phyloP scores from a whole-genome alignment of 1,284 basidiomycete genomes.

The Melampsora larici-populina region DNA sequence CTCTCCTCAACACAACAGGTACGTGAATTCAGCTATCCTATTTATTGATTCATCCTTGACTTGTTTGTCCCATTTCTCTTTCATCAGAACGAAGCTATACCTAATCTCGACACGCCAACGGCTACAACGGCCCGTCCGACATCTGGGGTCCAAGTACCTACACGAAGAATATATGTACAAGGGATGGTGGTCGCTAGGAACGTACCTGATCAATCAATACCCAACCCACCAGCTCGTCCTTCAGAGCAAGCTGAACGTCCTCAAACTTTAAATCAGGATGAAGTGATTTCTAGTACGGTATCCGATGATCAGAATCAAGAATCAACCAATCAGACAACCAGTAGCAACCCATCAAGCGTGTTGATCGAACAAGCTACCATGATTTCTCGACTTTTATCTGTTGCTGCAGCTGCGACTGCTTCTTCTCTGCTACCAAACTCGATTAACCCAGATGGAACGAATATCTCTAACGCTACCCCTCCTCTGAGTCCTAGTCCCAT shows the following conservation, averaged over 20 bases:
- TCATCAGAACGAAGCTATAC: no score
- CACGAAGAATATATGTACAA: slow-evolving; percentile 24
- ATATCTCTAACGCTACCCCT: not conserved
- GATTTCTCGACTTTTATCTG: slow-evolving; percentile 16
- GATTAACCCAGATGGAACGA: slow-evolving; percentile 15
- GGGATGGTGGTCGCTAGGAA: slow-evolving; percentile 23
- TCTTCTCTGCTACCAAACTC: slow-evolving; percentile 11
- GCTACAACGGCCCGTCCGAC: not conserved
- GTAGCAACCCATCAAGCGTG: not conserved
- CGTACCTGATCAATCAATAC: not conserved
- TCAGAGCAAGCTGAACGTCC: not conserved
- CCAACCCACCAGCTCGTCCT: not conserved
- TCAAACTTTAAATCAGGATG: not conserved
- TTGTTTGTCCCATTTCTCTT: no score
- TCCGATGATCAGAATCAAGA: not conserved
- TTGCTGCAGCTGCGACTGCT: slow-evolving; percentile 18
- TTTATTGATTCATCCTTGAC: no score
- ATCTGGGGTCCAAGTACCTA: not conserved
- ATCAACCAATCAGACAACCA: not conserved
- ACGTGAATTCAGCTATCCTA: no score
- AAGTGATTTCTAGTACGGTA: not conserved
- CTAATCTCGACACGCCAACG: no score
- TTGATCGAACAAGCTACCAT: slow-evolving; percentile 9
- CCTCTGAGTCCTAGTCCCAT: not conserved
- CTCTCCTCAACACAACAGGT: no score